Percentiles rank a stretch among this genome's conserved stretches.
Evolutionary conservation across 2,329 filamentous ascomycete species (phyloP).

Genomic region (Phyllosticta citribraziliensis): DNA sequence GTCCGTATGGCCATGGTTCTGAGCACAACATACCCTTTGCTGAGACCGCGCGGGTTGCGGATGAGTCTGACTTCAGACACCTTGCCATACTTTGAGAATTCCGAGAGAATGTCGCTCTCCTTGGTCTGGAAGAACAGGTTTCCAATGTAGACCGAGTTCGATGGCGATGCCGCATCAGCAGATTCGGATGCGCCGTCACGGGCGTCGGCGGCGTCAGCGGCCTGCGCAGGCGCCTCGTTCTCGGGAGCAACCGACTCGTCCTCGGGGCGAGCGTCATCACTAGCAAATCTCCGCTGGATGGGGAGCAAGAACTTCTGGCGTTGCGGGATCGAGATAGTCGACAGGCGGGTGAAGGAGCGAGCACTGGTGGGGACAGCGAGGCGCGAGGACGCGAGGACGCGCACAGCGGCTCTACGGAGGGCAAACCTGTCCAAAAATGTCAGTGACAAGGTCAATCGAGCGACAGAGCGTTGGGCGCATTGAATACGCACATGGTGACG

Average conservation of each 20-base stretch:
- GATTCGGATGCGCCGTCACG: conserved; percentile 4
- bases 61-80: conserved; percentile 47
- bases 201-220: conserved; percentile 13
- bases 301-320: conserved; percentile 27
- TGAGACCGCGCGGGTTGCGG: conserved; percentile 52
- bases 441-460: not conserved
- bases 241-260: conserved; percentile 19
- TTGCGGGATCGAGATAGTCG: conserved; percentile 19
- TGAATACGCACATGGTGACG: not conserved
- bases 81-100: conserved; percentile 50
- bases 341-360: conserved; percentile 21
- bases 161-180: conserved; percentile 10
- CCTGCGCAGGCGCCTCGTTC: conserved; percentile 15
- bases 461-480: not conserved
- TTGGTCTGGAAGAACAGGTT: conserved; percentile 63
- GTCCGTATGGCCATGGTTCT: not conserved
- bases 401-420: conserved; percentile 48
- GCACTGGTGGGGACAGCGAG: conserved; percentile 33
- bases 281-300: conserved; percentile 39
- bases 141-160: conserved; percentile 50
- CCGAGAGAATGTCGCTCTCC: conserved; percentile 47
- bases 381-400: conserved; percentile 41
- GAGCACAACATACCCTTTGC: conserved; percentile 54
- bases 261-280: conserved; percentile 30
- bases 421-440: conserved; percentile 38